Evolutionary conservation across 2,329 filamentous ascomycete species (phyloP), one percentile per base, ranked within the genome.

Genomic region (Chaetomium strumarium): DNA sequence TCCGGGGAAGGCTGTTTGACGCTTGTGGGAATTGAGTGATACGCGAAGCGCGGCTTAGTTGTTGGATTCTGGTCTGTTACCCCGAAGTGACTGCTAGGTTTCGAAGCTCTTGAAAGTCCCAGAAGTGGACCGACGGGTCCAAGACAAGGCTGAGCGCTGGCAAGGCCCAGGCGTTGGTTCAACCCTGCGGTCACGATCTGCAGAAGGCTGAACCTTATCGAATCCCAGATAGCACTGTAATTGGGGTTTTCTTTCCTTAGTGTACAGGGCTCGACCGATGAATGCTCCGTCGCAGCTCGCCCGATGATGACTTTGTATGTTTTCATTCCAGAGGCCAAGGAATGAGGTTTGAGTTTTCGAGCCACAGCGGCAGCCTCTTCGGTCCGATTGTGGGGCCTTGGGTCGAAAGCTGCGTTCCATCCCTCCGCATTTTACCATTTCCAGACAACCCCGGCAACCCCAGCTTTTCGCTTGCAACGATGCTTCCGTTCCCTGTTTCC

Each of bases 321-420:
- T n/a, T n/a, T 16, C 12, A n/a, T 16, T 5, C 16, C 3, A 12
- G n/a, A 37, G 34, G 45, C 55, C 55, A 55, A 54, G 55, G 41
- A 55, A 55, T 44, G 48, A 42, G 51, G 56, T 49, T 52, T 47
- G 12, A 37, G 31, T 38, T 29, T 49, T 33, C 36, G 43, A 11
- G 33, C 43, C 7, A 29, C 36, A 14, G 36, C 44, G 6, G 33
- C 53, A 63, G 60, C 62, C 62, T 61, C 55, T 56, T 64, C 62
- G 62, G 62, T 37, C 62, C 62, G 60, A 63, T 53, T 63, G 53
- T 58, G 57, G 55, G 53, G 51, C 36, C 46, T 49, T 51, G 58
- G 60, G 53, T 55, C 53, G 30, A 38, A 34, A 14, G 33, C 44
- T 47, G 50, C 46, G 54, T 34, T 55, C 34, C 52, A 13, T 11